Percentiles rank a stretch among this genome's conserved stretches.
Evolutionary conservation across 140 eudicot species (phyloP).

Genomic region (Flaveria floridana): DNA sequence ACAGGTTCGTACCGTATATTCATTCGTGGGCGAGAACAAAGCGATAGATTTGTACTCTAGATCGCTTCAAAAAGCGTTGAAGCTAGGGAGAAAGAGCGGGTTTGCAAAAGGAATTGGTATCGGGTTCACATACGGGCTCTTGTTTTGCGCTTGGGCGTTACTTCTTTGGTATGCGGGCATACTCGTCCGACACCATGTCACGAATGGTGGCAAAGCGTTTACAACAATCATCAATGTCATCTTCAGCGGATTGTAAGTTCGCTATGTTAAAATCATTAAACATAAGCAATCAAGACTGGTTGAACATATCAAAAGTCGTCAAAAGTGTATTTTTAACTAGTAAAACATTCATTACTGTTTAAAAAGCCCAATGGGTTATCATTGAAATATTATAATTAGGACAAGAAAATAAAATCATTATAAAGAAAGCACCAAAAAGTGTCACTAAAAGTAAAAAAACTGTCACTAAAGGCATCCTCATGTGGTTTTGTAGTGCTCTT

Average conservation of each 20-base stretch:
- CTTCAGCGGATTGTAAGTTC: conserved; percentile 82
- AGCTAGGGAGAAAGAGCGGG: conserved; percentile 68
- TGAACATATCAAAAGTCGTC: background rate
- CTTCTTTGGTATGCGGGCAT: conserved; percentile 88
- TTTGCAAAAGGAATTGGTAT: conserved; percentile 75
- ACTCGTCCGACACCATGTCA: conserved; percentile 57
- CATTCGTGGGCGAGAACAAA: conserved; percentile 72
- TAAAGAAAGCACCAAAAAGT: background rate
- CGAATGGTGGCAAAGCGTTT: conserved; percentile 82
- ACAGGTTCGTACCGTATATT: conserved; percentile 75
- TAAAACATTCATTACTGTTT: background rate
- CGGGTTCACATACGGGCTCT: conserved; percentile 72
- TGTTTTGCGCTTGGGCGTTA: conserved; percentile 78
- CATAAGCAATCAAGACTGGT: background rate
- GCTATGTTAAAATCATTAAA: background rate
- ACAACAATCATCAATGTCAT: conserved; percentile 73
- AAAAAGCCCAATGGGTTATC: background rate
- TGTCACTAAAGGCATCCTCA: background rate
- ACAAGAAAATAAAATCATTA: no score
- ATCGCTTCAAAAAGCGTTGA: conserved; percentile 64
- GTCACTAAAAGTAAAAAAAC: conserved; percentile 1
- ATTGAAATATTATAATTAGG: background rate
- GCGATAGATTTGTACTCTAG: conserved; percentile 61
- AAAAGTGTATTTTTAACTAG: background rate
- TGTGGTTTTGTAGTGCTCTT: conserved; percentile 59